Base-by-base conservation (phyloP, 805 yeast species). In the Yarrowia yakushimensis region DNA sequence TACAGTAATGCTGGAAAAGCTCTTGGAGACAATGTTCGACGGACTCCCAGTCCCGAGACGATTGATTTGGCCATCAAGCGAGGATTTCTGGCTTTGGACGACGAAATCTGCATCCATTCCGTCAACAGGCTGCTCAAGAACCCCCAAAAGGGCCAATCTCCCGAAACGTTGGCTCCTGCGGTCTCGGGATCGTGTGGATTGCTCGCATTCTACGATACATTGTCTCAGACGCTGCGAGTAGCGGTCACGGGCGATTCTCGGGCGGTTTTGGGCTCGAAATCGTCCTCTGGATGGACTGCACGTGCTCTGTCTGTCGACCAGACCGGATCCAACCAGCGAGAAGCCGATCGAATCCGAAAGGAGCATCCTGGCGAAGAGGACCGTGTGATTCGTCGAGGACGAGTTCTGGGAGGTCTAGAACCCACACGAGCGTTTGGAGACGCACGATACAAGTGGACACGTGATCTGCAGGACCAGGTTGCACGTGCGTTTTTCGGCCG, bases 341-440 rank as follows among this genome's bases (percentile, higher is more conserved):
- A 94, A 75, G 96, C 88, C 18, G 87, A 85, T 23, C 82, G 97
- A 66, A 82, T 94, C 63, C 81, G 85, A 55, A 77, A 83, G 31
- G 97, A 92, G 74, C 99, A 94, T 75, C 99, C 99, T 1, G 86
- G 85, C 65, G 97, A 93, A 74, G 87, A 90, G 33, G 63, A 71
- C 36, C 84, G 85, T 57, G 96, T 86, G 45, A 82, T 93, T 34
- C 80, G 88, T 66, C 84, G 89, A 65, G 99, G 98, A 4, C 83
- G 99, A 69, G 88, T 94, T 11, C 79, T 94, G 67, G 99, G 99
- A 0, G 85, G 94, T 11, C 80, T 94, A 66, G 98, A 94, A 74
- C 99, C 99, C 13, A 84, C 97, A 0, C 81, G 99, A 69, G 96
- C 98, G 1, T 94, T 94, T 78, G 99, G 99, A 52, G 99, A 94